Base-by-base conservation (phyloP, 352 stramenopile species). In the Phytophthora multivora region DNA sequence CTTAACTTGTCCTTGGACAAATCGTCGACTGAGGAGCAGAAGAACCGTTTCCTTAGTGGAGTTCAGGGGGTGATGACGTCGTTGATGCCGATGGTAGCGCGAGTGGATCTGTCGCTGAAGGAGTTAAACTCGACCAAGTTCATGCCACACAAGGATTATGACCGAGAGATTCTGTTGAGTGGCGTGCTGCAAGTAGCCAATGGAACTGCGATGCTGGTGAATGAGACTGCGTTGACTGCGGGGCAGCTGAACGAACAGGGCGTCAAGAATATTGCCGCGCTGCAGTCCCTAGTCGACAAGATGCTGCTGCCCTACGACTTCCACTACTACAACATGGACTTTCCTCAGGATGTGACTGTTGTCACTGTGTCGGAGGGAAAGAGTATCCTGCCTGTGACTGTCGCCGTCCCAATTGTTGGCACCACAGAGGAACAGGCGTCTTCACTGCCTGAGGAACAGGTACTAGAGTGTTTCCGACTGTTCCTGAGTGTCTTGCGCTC, bases 221-320 rank as follows among this genome's bases (percentile, higher is more conserved):
- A 95, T 53, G 86, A 95, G 56, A 89, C 79, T 6, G 50, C 65
- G 36, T 63, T 95, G 8, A 81, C 82, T 2, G 70, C 83, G 0
- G 86, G 86, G 0, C 69, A 91, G 50, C 48, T 95, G 55, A 85
- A 82, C 45, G 82, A 87, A 1, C 73, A 89, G 46, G 86, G 83
- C 13, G 80, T 90, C 12, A 87, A 86, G 63, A 95, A 95, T 39
- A 57, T 95, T 25, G 74, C 66, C 4, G 83, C 82, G 8, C 59
- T 95, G 25, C 79, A 92, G 61, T 83, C 80, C 6, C 72, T 95
- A 12, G 73, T 93, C 2, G 70, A 77, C 23, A 91, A 90, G 62
- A 86, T 92, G 80, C 58, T 91, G 21, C 68, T 95, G 15, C 79
- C 82, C 11, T 95, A 95, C 55, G 86, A 95, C 41, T 95, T 95